phyloP scores from a whole-genome alignment of 2,329 filamentous ascomycete species.

The Colletotrichum magnum region DNA sequence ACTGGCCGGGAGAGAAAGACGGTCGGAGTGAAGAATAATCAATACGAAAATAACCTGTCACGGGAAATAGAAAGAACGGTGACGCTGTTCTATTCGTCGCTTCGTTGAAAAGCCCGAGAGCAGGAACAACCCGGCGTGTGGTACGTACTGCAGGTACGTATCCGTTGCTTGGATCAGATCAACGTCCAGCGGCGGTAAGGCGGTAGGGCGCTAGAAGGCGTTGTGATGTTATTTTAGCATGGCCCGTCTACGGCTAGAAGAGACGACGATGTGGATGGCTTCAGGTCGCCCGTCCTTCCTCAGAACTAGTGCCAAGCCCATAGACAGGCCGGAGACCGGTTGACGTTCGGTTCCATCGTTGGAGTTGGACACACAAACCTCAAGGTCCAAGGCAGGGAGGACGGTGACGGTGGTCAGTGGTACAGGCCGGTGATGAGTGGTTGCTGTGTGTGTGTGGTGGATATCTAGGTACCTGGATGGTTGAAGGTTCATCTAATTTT shows the following conservation, averaged over 20 bases:
- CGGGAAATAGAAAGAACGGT: background rate
- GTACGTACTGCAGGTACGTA: too few relatives aligned
- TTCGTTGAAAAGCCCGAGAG: background rate
- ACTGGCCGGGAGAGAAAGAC: constrained; percentile 1
- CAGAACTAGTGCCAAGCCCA: constrained; percentile 20
- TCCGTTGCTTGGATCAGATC: too few relatives aligned
- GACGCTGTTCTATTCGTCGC: background rate
- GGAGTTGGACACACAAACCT: too few relatives aligned
- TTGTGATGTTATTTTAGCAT: too few relatives aligned
- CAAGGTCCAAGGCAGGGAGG: too few relatives aligned
- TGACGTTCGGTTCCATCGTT: background rate
- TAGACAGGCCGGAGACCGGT: constrained; percentile 19
- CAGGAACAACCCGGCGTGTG: constrained; percentile 3
- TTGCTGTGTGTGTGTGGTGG: background rate
- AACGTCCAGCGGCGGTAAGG: too few relatives aligned
- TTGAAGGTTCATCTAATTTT: constrained; percentile 37
- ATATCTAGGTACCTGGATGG: too few relatives aligned
- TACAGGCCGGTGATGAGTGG: too few relatives aligned
- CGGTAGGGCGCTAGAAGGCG: too few relatives aligned
- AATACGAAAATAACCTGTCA: constrained; percentile 37
- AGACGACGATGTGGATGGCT: background rate
- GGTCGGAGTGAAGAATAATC: background rate
- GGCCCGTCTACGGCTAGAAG: too few relatives aligned
- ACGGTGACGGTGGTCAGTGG: background rate
- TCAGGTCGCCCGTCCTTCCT: background rate